Evolutionary conservation across 257 asterid species (phyloP).

Genomic region (Gentiana dahurica): DNA sequence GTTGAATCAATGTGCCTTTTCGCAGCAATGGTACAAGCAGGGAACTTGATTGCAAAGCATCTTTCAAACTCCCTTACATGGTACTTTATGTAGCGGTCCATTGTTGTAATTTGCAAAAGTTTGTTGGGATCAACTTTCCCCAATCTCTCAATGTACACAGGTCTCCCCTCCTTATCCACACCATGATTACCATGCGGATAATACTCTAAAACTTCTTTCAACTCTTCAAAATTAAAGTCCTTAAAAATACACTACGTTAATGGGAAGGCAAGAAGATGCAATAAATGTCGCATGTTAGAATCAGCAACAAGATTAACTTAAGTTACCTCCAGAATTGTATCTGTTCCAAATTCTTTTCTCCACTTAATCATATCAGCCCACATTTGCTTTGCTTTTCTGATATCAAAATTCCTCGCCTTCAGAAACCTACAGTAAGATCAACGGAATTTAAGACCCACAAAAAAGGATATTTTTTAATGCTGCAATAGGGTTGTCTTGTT

Average conservation of each 20-base stretch:
- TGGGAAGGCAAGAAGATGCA: background rate
- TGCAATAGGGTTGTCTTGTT: no score
- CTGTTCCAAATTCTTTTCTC: constrained; percentile 93
- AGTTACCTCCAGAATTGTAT: constrained; percentile 61
- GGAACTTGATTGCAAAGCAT: constrained; percentile 70
- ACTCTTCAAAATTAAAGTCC: constrained; percentile 83
- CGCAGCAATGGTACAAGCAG: constrained; percentile 94
- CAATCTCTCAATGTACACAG: constrained; percentile 79
- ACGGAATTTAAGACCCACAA: no score
- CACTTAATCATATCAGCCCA: constrained; percentile 99
- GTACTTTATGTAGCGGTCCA: constrained; percentile 82
- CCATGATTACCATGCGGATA: constrained; percentile 99
- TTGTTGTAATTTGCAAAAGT: constrained; percentile 87
- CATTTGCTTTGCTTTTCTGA: constrained; percentile 83
- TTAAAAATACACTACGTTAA: constrained; percentile 15
- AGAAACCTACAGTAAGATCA: constrained; percentile 43
- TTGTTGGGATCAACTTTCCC: constrained; percentile 80
- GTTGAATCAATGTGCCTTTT: constrained; percentile 90
- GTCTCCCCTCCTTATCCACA: constrained; percentile 93
- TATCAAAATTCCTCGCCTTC: constrained; percentile 87
- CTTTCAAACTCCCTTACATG: constrained; percentile 88
- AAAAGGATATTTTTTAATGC: no score
- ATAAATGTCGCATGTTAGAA: background rate
- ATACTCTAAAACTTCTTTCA: constrained; percentile 66
- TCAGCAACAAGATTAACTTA: background rate